Evolutionary conservation across 2,329 filamentous ascomycete species (phyloP).

Genomic region (Dactylellina parvicollis): DNA sequence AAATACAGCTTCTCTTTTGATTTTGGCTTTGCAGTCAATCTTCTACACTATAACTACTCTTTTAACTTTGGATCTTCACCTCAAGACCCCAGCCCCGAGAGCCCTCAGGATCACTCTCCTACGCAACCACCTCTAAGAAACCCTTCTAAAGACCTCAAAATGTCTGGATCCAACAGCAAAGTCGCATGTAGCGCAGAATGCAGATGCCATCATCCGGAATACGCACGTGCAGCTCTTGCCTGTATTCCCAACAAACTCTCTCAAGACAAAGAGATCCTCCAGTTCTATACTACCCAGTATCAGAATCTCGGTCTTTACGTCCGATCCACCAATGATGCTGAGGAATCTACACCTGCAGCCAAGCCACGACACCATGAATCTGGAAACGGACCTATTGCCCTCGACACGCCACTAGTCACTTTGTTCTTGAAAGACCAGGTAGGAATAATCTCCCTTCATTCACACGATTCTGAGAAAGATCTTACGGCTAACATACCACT

Average conservation of each 20-base stretch:
- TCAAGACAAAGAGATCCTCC: not conserved
- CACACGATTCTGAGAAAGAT: no score
- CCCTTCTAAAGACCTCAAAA: no score
- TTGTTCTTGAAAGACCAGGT: no score
- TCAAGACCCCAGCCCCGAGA: not conserved
- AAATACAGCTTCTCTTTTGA: slow-evolving; percentile 2
- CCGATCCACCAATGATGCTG: not conserved
- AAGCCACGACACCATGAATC: no score
- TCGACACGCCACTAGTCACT: no score
- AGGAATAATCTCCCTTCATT: no score
- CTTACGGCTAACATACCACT: no score
- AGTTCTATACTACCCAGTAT: slow-evolving; percentile 1
- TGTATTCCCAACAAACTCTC: not conserved
- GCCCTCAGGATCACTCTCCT: no score
- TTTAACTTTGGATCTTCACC: not conserved
- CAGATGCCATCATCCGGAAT: not conserved
- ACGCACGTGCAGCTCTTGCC: not conserved
- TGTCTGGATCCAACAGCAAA: not conserved
- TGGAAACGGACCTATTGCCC: no score
- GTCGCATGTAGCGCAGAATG: not conserved
- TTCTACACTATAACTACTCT: not conserved
- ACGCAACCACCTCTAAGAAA: no score
- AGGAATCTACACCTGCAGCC: no score
- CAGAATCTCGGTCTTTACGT: not conserved
- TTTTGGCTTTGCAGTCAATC: not conserved